These are phyloP conservation scores for Triticum monococcum DNA, from an alignment of 176 grass and related monocot genomes.

Conservation along the genomic window DNA sequence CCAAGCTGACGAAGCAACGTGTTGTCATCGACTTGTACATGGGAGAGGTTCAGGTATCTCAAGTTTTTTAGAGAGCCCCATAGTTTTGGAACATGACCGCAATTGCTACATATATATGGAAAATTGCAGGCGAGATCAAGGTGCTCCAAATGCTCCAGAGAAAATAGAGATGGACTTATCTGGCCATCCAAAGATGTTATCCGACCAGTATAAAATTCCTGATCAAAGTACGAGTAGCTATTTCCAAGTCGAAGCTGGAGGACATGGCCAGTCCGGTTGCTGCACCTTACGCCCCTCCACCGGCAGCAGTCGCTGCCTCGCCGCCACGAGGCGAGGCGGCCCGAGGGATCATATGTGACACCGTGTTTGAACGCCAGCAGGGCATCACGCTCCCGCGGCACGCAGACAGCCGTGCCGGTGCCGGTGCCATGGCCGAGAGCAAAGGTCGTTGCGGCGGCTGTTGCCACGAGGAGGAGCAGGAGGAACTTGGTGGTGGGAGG, in stretches of 20 bases:
- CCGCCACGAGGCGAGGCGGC: neutral
- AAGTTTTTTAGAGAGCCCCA: conserved; percentile 10
- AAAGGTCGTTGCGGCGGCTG: neutral
- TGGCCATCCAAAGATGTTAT: neutral
- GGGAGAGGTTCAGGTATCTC: neutral
- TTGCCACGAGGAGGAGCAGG: neutral
- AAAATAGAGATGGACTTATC: neutral
- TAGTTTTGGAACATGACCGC: neutral
- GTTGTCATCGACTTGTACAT: neutral
- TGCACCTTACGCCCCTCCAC: conserved; percentile 36
- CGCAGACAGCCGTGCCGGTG: neutral
- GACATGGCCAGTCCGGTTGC: conserved; percentile 22
- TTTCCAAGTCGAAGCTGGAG: neutral
- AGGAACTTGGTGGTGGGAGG: no score
- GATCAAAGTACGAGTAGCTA: no score
- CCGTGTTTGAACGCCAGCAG: conserved; percentile 24
- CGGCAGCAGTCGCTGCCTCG: conserved; percentile 23
- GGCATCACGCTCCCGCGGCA: neutral
- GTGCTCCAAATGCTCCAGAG: neutral
- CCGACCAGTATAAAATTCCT: no score
- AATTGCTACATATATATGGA: no score
- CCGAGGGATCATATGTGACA: neutral
- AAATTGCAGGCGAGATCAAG: neutral
- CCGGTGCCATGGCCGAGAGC: neutral
- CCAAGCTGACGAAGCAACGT: neutral